These are phyloP conservation scores for Zymoseptoria tritici DNA, from an alignment of 2,329 filamentous ascomycete species.

Conservation along the genomic window DNA sequence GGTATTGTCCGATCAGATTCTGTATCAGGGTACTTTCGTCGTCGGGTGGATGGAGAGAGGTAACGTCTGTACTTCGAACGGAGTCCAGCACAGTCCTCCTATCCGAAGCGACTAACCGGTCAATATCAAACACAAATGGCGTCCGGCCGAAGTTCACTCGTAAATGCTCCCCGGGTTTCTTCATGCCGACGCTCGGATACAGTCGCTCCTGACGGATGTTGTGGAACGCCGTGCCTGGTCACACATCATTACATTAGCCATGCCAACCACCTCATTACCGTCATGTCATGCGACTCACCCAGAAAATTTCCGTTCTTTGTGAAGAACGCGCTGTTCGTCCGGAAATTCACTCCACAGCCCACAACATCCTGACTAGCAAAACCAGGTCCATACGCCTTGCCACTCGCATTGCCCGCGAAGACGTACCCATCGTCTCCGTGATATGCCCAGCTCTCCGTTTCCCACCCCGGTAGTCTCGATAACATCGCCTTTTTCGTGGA, in stretches of 20 bases:
- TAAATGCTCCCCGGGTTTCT: constrained; percentile 53
- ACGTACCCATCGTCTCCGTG: constrained; percentile 59
- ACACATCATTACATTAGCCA: neutral
- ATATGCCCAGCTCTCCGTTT: constrained; percentile 58
- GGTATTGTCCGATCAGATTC: constrained; percentile 74
- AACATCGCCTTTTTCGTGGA: constrained; percentile 52
- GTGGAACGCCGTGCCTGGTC: constrained; percentile 60
- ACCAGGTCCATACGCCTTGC: constrained; percentile 53
- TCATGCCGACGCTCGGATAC: constrained; percentile 63
- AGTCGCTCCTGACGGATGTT: constrained; percentile 54
- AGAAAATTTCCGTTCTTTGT: constrained; percentile 56
- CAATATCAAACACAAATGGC: constrained; percentile 86
- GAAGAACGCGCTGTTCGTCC: constrained; percentile 55
- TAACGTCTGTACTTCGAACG: constrained; percentile 54
- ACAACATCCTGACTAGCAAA: constrained; percentile 54
- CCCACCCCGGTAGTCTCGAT: constrained; percentile 58
- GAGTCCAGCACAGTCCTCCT: constrained; percentile 51
- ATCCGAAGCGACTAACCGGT: constrained; percentile 68
- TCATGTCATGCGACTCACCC: constrained; percentile 35
- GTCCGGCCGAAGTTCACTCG: constrained; percentile 58
- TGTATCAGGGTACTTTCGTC: constrained; percentile 75
- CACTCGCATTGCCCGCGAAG: constrained; percentile 52
- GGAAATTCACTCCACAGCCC: constrained; percentile 59
- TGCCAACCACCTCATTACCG: neutral
- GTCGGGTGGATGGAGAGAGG: constrained; percentile 54